Base-by-base conservation (phyloP, 345 rosid species). In the Sonneratia caseolaris region DNA sequence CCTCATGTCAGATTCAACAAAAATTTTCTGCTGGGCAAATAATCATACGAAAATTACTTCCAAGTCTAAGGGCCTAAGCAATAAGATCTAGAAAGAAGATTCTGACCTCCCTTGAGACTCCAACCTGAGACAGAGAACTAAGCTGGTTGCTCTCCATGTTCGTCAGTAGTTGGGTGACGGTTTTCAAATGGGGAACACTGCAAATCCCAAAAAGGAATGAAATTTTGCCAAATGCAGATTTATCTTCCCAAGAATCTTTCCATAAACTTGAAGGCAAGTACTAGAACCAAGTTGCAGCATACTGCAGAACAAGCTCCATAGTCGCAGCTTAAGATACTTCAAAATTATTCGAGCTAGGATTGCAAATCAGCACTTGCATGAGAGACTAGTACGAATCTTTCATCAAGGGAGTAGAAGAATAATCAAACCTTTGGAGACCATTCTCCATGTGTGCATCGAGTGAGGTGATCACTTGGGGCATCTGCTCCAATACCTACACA, bases 401-500 rank as follows among this genome's bases (percentile, higher is more conserved):
- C 59, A 53, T 18, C 22, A 53, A 53, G 47, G 36, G 70, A 36
- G 66, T 59, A n/a, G 5, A 35, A 64, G 47, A 73, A 69, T 27
- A 71, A 66, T 57, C 57, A 22, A 69, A 91, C 97, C 97, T 91
- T 49, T 82, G 84, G 66, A 89, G 78, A 77, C 94, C 91, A 55
- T 72, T 77, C 80, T 93, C 98, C 80, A 88, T 80, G 71, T 91
- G 88, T 16, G 93, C 97, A 81, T 93, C 97, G 53, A 93, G 72
- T 65, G 91, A 76, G 48, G 95, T 86, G 74, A 93, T 82, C 77
- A 84, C 94, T 59, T 65, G 84, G 75, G 98, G 97, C 89, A 93
- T 86, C 80, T 87, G 96, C 71, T 83, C 87, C 78, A 93, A 80
- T 11, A 87, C 85, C 97, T 93, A 72, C 64, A 62, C 73, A 68